Base-by-base conservation (phyloP, 75 land plant genomes). In the Gnetum montanum region DNA sequence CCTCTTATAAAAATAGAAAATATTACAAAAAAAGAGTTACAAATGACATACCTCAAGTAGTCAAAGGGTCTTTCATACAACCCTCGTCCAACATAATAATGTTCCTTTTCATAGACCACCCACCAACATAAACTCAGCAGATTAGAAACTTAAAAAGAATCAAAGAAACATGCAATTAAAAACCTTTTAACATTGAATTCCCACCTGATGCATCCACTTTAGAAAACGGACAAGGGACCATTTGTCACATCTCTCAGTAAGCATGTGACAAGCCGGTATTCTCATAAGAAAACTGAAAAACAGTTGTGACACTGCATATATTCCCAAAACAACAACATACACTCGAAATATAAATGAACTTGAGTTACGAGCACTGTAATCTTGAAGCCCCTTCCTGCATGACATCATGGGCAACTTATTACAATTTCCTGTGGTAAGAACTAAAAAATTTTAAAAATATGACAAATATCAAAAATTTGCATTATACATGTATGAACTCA, bases 121-220 rank as follows among this genome's bases (percentile, higher is more conserved):
- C 28, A 29, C n/a, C 6, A 16, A 16, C 22, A 20, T 2, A 53
- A 20, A 33, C 34, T 53, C 19, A 53, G 13, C 12, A 53, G 18
- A 8, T 31, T n/a, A n/a, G n/a, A n/a, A n/a, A n/a, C n/a, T n/a
- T n/a, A n/a, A n/a, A n/a, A n/a, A n/a, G n/a, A n/a, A n/a, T n/a
- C n/a, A n/a, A n/a, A n/a, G n/a, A n/a, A n/a, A n/a, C n/a, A n/a
- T n/a, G n/a, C n/a, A n/a, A n/a, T n/a, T n/a, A n/a, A n/a, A n/a
- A n/a, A n/a, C n/a, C n/a, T n/a, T n/a, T n/a, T n/a, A n/a, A n/a
- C n/a, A n/a, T n/a, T n/a, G n/a, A n/a, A n/a, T n/a, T n/a, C 43
- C 46, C 34, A 86, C 91, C 88, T 86, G 80, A 44, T 70, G 83
- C 82, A 83, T 72, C 88, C 88, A 86, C 44, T 83, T 79, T 12